Percentiles rank a stretch among this genome's conserved stretches.
These are phyloP conservation scores for Halophytophthora batemanensis DNA, from an alignment of 352 stramenopile genomes.

Conservation along the genomic window DNA sequence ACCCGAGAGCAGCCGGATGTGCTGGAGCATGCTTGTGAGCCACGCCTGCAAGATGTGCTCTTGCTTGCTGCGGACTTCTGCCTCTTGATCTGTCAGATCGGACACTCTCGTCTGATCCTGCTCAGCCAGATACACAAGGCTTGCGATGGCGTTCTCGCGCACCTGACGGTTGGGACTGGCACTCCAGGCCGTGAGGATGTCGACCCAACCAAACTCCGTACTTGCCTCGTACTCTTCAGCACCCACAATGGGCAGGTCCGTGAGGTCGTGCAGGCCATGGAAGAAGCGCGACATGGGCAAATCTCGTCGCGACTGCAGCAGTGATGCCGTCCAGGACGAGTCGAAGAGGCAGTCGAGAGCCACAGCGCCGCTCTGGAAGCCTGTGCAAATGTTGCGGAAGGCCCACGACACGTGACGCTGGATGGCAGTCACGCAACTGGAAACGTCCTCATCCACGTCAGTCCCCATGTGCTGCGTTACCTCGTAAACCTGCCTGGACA, in stretches of 20 bases:
- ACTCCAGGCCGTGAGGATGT: conserved; percentile 77
- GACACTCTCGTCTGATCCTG: conserved; percentile 11
- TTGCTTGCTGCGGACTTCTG: conserved; percentile 34
- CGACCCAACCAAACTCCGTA: conserved; percentile 77
- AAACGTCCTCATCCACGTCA: conserved; percentile 10
- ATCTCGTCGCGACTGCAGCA: conserved; percentile 53
- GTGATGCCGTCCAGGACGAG: conserved; percentile 27
- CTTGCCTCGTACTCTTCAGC: conserved; percentile 75
- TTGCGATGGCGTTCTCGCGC: conserved; percentile 62
- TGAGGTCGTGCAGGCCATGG: conserved; percentile 46
- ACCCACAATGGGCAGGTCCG: conserved; percentile 63
- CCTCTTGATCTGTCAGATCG: conserved; percentile 5
- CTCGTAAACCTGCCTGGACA: conserved; percentile 52
- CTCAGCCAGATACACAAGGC: conserved; percentile 59
- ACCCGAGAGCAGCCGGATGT: conserved; percentile 52
- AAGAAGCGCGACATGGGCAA: conserved; percentile 75
- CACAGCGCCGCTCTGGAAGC: conserved; percentile 43
- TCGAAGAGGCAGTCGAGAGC: conserved; percentile 46
- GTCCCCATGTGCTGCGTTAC: conserved; percentile 8
- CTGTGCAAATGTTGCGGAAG: conserved; percentile 67
- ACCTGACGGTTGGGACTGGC: conserved; percentile 51
- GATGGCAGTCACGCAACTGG: conserved; percentile 18
- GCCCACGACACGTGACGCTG: conserved; percentile 36
- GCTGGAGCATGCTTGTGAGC: conserved; percentile 75
- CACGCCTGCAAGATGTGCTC: conserved; percentile 73